These are phyloP conservation scores for Hypoxylon sp. DNA, from an alignment of 2,329 filamentous ascomycete species.

Conservation along the genomic window DNA sequence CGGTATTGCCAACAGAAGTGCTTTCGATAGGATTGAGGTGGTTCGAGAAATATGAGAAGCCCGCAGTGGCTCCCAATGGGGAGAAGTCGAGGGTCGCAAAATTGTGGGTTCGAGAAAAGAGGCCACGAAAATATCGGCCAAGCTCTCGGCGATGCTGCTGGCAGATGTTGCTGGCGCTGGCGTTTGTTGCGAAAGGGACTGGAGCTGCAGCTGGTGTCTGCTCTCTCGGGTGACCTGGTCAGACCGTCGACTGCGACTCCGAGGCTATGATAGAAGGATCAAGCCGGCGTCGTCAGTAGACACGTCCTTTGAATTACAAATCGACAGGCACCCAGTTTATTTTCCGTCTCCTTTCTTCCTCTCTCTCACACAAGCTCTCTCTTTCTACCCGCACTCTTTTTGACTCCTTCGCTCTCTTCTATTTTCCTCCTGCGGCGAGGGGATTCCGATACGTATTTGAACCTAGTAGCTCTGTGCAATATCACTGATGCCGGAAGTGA, in stretches of 20 bases:
- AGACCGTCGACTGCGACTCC: too few relatives aligned
- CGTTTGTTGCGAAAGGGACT: too few relatives aligned
- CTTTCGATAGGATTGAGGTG: not conserved
- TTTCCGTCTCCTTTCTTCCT: not conserved
- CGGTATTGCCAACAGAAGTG: not conserved
- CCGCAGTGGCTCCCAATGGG: not conserved
- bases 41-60: not conserved
- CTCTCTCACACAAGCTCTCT: too few relatives aligned
- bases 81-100: conserved; percentile 3
- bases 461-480: conserved; percentile 24
- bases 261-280: not conserved
- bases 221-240: too few relatives aligned
- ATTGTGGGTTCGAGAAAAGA: conserved; percentile 27
- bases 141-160: conserved; percentile 14
- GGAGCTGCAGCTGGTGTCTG: conserved; percentile 2
- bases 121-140: conserved; percentile 24
- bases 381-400: not conserved
- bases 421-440: not conserved
- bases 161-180: not conserved
- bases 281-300: too few relatives aligned
- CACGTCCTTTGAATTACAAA: too few relatives aligned
- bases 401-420: conserved; percentile 1
- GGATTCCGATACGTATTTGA: conserved; percentile 9
- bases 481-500: conserved; percentile 7
- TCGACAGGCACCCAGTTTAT: too few relatives aligned